Evolutionary conservation across 164 flowering plant species (phyloP), one percentile per base, ranked within the genome.

Genomic region (Liquidambar formosana): DNA sequence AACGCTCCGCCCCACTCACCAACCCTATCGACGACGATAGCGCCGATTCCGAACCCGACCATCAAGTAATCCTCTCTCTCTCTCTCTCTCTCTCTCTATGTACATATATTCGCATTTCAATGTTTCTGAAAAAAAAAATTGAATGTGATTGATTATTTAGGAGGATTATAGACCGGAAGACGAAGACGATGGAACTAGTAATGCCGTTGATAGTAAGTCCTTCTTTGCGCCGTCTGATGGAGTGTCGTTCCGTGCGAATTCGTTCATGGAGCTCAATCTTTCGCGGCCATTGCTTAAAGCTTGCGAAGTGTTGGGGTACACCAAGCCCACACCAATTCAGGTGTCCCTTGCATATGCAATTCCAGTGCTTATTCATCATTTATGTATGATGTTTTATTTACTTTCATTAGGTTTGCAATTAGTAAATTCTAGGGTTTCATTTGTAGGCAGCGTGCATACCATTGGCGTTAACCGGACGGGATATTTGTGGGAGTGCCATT

Each of bases 401-500:
- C 5, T 67, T 12, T n/a, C 10, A 12, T 61, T 26, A 5, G 15
- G n/a, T 44, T 63, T 61, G 45, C 9, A 25, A 27, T 61, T 27
- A 23, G 4, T 66, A 57, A 44, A 59, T 27, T 45, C 21, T 43
- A 10, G 45, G 52, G 21, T 61, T 65, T 52, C 28, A 4, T 13
- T 33, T 79, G 65, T 68, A 95, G 99, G 96, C 99, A 8, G 97
- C 99, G 10, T 93, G 97, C 71, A 82, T 93, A 74, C 99, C 97
- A 1, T 61, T 91, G 57, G 97, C 96, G 1, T 70, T 95, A 67
- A 77, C 82, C 15, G 99, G 97, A 51, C 95, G 97, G 38, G 97
- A 92, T 76, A 92, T 95, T 43, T 95, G 99, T 75, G 99, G 93
- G 63, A 95, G 99, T 84, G 99, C 99, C 44, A 81, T 93, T 10